Evolutionary conservation across 305 asterid genomes (phyloP), one percentile per base, ranked within the genome.

Genomic region (Petunia hybrid): DNA sequence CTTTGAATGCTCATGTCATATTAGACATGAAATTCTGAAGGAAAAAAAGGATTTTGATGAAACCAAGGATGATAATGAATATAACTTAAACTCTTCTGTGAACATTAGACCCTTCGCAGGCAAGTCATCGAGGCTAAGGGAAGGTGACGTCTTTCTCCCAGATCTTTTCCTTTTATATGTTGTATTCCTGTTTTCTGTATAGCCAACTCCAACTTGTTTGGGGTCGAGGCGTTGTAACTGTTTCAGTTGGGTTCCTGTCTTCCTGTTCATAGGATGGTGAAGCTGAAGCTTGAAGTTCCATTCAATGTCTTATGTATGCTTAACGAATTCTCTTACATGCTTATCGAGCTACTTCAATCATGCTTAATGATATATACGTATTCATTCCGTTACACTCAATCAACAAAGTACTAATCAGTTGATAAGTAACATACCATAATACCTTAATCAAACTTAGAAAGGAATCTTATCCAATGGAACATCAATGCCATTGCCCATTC

Each of bases 91-190:
- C 4, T 10, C 43, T 8, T 35, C 31, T 16, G 14, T 8, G n/a
- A 4, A 38, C 1, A 60, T 13, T 31, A 12, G 36, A 22, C 61
- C 83, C 79, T 73, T 67, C 63, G 38, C 76, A 80, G 97, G 94
- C 94, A 92, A 90, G 94, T 92, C 94, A 84, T 57, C 42, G 61
- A 82, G 94, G 97, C 97, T 90, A 88, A 90, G 92, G 97, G 97
- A 89, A 92, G 97, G 97, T 86, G 75, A 89, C 80, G 94, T 93
- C 97, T 89, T 92, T 90, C 97, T 90, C 89, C 97, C 93, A 92
- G 92, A 75, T 59, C 35, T 61, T 81, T 79, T 31, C 61, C 61
- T 40, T 43, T 36, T 57, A 7, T 73, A 1, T 40, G 8, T 46
- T 78, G 56, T 60, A 81, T 51, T 41, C 2, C 35, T 39, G 13